These are phyloP conservation scores for Ophiostoma triangulosporum DNA, from an alignment of 2,329 filamentous ascomycete genomes.

Conservation along the genomic window DNA sequence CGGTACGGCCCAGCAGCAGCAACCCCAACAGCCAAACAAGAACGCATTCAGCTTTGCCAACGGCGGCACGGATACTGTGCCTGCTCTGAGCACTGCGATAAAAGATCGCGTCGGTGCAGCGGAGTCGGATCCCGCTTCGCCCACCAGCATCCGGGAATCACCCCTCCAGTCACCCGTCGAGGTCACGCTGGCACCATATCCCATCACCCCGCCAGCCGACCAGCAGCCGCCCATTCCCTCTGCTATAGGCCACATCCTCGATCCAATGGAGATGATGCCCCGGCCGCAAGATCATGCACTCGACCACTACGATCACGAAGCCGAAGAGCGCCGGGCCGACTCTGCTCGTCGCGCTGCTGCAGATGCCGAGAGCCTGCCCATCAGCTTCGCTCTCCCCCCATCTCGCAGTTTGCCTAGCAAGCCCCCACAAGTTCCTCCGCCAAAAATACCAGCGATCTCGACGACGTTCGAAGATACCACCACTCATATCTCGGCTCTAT, in stretches of 20 bases:
- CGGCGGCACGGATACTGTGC: background rate
- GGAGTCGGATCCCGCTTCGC: background rate
- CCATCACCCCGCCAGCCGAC: constrained; percentile 49
- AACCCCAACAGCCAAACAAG: background rate
- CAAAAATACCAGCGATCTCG: constrained; percentile 25
- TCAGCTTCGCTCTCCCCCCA: constrained; percentile 39
- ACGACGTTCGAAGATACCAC: constrained; percentile 26
- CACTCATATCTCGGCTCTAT: constrained; percentile 38
- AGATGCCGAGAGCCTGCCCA: constrained; percentile 33
- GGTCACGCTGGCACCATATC: constrained; percentile 46
- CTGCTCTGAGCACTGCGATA: background rate
- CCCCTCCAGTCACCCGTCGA: constrained; percentile 33
- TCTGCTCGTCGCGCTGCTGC: constrained; percentile 32
- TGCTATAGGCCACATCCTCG: constrained; percentile 37
- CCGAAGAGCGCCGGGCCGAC: constrained; percentile 35
- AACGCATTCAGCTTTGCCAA: background rate
- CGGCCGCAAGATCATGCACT: constrained; percentile 46
- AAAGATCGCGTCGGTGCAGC: background rate
- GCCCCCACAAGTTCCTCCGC: constrained; percentile 39
- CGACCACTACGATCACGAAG: constrained; percentile 42
- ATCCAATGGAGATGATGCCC: constrained; percentile 46
- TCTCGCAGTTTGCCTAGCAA: constrained; percentile 41
- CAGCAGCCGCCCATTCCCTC: constrained; percentile 26
- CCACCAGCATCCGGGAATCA: constrained; percentile 5
- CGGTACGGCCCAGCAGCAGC: background rate